Percentiles rank a stretch among this genome's conserved stretches.
Evolutionary conservation across 768 basidiomycete genomes (phyloP).

Genomic region (Dentipellis sp.): DNA sequence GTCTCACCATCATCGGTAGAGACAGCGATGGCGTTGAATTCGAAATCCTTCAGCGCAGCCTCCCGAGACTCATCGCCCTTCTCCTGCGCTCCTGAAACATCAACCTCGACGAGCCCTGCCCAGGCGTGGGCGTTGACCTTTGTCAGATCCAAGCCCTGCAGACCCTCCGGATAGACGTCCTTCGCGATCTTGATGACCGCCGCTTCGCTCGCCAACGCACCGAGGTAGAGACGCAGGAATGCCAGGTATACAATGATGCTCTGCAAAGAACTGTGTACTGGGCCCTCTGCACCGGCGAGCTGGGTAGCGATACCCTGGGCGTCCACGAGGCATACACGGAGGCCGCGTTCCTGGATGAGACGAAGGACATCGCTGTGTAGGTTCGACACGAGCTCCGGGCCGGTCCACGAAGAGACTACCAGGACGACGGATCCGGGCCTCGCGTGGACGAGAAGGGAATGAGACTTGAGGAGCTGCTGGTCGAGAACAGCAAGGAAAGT

Average conservation of each 20-base stretch:
- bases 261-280: conserved; percentile 35
- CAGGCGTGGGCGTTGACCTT: conserved; percentile 54
- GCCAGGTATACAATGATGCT: conserved; percentile 62
- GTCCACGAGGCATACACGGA: conserved; percentile 54
- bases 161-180: conserved; percentile 31
- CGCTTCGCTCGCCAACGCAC: conserved; percentile 45
- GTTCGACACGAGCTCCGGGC: conserved; percentile 63
- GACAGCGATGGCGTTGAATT: conserved; percentile 67
- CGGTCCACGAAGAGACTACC: conserved; percentile 65
- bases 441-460: conserved; percentile 60
- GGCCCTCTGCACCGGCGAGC: conserved; percentile 25
- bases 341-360: conserved; percentile 39
- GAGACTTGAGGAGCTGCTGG: conserved; percentile 67
- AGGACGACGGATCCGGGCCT: conserved; percentile 64
- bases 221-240: conserved; percentile 80
- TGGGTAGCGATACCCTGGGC: conserved; percentile 40
- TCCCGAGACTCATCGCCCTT: conserved; percentile 11
- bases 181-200: conserved; percentile 44
- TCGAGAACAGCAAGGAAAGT: conserved; percentile 76
- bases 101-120: conserved; percentile 54
- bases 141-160: conserved; percentile 40
- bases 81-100: conserved; percentile 16
- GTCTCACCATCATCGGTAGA: conserved; percentile 50
- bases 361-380: conserved; percentile 42
- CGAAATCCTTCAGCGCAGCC: conserved; percentile 43